These are phyloP conservation scores for Tuber microsphaerosporum DNA, from an alignment of 495 filamentous ascomycete genomes.

Conservation along the genomic window DNA sequence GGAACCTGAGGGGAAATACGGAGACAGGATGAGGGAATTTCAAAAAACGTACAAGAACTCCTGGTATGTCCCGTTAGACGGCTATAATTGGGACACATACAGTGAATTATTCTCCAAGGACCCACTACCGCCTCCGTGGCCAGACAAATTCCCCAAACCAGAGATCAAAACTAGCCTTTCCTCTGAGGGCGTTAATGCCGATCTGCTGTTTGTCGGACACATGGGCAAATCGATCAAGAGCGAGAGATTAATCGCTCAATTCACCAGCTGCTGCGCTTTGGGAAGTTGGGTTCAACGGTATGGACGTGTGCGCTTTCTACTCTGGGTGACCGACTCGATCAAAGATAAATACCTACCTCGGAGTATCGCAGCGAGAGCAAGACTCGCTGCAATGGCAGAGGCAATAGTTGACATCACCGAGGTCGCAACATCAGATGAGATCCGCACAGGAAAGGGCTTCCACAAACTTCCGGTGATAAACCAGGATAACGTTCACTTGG, in stretches of 20 bases:
- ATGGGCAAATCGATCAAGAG: constrained; percentile 41
- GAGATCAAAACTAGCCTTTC: background rate
- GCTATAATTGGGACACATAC: constrained; percentile 48
- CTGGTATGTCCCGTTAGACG: constrained; percentile 24
- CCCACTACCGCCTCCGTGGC: constrained; percentile 7
- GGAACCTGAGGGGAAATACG: constrained; percentile 55
- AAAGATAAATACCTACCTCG: constrained; percentile 50
- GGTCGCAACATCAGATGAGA: constrained; percentile 44
- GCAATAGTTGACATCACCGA: constrained; percentile 49
- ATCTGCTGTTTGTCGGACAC: constrained; percentile 42
- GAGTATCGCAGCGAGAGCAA: constrained; percentile 48
- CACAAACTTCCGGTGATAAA: constrained; percentile 40
- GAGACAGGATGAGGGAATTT: constrained; percentile 56
- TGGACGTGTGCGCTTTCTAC: constrained; percentile 64
- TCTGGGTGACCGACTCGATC: constrained; percentile 53
- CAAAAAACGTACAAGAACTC: constrained; percentile 4
- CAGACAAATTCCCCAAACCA: constrained; percentile 37
- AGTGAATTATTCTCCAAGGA: constrained; percentile 46
- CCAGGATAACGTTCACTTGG: background rate
- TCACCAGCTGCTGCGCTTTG: constrained; percentile 45
- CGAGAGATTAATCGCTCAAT: constrained; percentile 41
- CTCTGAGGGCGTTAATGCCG: constrained; percentile 28
- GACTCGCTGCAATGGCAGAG: constrained; percentile 53
- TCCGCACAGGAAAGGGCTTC: constrained; percentile 43
- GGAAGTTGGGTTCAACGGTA: constrained; percentile 53